Base-by-base conservation (phyloP, 306 rosid species). In the Ziziphus jujuba region DNA sequence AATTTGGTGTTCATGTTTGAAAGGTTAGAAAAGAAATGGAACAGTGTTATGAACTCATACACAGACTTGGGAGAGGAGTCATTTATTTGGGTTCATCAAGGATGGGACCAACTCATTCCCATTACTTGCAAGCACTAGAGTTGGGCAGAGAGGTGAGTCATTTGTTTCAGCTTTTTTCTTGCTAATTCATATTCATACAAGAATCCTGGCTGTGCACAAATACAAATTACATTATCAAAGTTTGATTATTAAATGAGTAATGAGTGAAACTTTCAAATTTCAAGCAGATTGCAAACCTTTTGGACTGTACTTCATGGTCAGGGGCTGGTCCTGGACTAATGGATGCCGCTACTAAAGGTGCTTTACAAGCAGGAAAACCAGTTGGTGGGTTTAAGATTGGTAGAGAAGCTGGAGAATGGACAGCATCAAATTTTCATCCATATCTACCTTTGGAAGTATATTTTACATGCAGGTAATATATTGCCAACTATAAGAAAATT, bases 251-350 rank as follows among this genome's bases (percentile, higher is more conserved):
- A 7, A 1, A 2, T 12, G 40, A 31, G 47, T 56, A 22, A 62
- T n/a, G 64, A 16, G 52, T 28, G 65, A 13, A 28, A 23, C 54
- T 67, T 69, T 65, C 11, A 56, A 35, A 59, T 78, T 15, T 16
- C 53, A 45, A 0, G 45, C 87, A 93, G 98, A 75, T 90, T 72
- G 91, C 91, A 56, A 83, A 67, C 53, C 97, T 93, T 74, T 69
- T 93, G 87, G 86, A 83, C 50, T 88, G 97, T 76, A 90, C 98
- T 55, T 67, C 98, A 13, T 93, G 98, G 98, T 71, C 91, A 23
- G 97, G 97, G 56, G 96, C 73, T 24, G 98, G 98, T 72, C 98
- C 98, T 3, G 97, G 98, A 54, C 70, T 93, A 38, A 93, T 93
- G 98, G 97, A 90, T 55, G 98, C 98, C 28, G 96, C 84, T 58